Evolutionary conservation across 1,139 yeast species (phyloP), one percentile per base, ranked within the genome.

Genomic region (Saccharomycopsis crataegensis): DNA sequence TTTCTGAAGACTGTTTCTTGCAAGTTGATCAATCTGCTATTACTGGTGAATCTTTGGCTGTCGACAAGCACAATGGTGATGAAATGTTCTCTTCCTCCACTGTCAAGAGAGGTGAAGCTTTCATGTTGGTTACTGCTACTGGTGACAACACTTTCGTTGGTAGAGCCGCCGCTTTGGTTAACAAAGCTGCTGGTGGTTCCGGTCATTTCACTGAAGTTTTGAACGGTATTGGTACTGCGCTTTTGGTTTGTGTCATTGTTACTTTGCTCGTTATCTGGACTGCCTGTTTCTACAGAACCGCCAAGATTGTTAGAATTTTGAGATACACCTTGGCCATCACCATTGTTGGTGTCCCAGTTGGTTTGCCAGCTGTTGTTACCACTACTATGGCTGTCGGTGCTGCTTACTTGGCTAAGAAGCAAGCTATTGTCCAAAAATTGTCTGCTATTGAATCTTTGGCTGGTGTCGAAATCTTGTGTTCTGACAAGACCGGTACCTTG

Each of bases 381-480:
- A 91, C 97, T 68, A 91, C 98, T 73, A 89, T 91, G 95, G 98
- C 98, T 75, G 98, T 91, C 74, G 97, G 97, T 83, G 98, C 98
- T 72, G 97, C 97, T 71, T 90, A 90, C 88, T 82, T 91, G 70
- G 98, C 98, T 69, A 90, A 90, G 83, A 90, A 90, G 77, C 90
- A 90, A 79, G 98, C 97, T 67, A 91, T 91, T 80, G 98, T 91
- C 66, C 97, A 91, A 79, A 91, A 91, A 76, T 82, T 91, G 70
- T 88, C 96, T 74, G 98, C 98, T 64, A 91, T 91, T 76, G 98
- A 91, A 80, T 90, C 97, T 61, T 81, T 91, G 67, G 99, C 98
- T 65, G 98, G 98, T 86, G 98, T 91, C 70, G 98, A 91, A 77
- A 90, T 91, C 74, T 84, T 91, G 73, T 91, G 98, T 83, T 91